phyloP scores from a whole-genome alignment of 257 asterid species.

The Henckelia pumila region DNA sequence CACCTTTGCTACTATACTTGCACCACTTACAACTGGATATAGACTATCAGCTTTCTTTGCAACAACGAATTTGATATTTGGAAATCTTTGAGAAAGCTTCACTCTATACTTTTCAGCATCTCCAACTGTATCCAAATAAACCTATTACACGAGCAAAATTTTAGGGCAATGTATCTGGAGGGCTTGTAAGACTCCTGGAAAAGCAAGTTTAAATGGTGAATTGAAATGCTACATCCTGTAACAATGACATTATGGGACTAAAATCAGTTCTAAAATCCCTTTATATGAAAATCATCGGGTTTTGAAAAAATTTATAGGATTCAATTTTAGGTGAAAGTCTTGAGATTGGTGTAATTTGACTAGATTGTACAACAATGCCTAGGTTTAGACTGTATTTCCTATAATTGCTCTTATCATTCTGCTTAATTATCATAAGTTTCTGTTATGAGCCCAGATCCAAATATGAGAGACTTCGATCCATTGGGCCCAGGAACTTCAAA shows the following conservation, averaged over 20 bases:
- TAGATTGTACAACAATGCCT: background rate
- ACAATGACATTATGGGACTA: too few relatives aligned
- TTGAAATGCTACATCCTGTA: background rate
- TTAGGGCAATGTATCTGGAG: slow-evolving; percentile 1
- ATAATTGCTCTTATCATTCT: too few relatives aligned
- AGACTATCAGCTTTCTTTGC: slow-evolving; percentile 98
- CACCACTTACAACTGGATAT: slow-evolving; percentile 97
- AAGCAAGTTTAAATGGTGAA: background rate
- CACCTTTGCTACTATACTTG: slow-evolving; percentile 99
- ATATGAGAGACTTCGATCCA: too few relatives aligned
- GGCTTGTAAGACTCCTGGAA: background rate
- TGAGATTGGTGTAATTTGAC: slow-evolving; percentile 1
- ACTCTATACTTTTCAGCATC: slow-evolving; percentile 88
- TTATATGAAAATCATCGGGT: background rate
- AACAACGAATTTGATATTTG: slow-evolving; percentile 78
- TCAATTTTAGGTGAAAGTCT: too few relatives aligned
- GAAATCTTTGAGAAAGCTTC: slow-evolving; percentile 79
- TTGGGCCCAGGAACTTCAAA: too few relatives aligned
- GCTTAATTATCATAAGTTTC: background rate
- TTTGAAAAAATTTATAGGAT: background rate
- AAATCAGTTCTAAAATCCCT: background rate
- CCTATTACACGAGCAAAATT: slow-evolving; percentile 45
- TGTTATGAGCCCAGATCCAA: too few relatives aligned
- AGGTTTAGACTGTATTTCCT: slow-evolving; percentile 3
- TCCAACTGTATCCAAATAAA: slow-evolving; percentile 92